phyloP scores from a whole-genome alignment of 495 filamentous ascomycete genomes.

The Trichoderma asperelloides region DNA sequence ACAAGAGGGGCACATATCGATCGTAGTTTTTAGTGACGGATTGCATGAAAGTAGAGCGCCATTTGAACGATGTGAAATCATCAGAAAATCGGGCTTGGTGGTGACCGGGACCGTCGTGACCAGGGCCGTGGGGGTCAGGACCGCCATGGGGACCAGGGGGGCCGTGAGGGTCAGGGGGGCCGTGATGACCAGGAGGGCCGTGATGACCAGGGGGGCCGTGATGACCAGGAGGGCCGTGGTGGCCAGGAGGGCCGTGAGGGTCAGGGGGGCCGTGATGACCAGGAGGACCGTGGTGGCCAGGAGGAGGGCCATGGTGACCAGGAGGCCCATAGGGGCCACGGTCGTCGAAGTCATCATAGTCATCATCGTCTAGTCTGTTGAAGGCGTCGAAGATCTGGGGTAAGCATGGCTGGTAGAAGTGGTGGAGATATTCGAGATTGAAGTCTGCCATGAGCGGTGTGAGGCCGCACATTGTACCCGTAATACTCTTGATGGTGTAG shows the following conservation, averaged over 20 bases:
- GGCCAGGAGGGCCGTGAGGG: not conserved
- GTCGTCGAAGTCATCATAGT: not conserved
- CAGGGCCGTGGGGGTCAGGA: no score
- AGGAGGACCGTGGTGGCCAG: not conserved
- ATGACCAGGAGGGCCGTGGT: not conserved
- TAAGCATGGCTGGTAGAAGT: conserved; percentile 43
- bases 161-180: not conserved
- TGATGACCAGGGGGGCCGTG: not conserved
- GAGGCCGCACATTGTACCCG: conserved; percentile 38
- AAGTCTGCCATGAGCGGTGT: conserved; percentile 37
- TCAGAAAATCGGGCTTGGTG: not conserved
- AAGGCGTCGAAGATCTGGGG: conserved; percentile 37
- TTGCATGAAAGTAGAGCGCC: conserved; percentile 40
- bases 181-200: not conserved
- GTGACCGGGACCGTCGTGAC: not conserved
- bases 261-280: not conserved
- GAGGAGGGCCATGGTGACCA: not conserved
- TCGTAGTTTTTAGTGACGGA: conserved; percentile 40
- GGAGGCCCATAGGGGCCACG: not conserved
- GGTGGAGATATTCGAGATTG: conserved; percentile 34
- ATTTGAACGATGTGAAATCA: conserved; percentile 13
- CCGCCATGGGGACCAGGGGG: not conserved
- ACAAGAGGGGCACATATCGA: conserved; percentile 28
- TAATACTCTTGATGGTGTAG: conserved; percentile 38
- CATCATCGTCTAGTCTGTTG: conserved; percentile 19